phyloP scores from a whole-genome alignment of 192 early-diverging fungal species.

The Lunasporangiospora selenospora region DNA sequence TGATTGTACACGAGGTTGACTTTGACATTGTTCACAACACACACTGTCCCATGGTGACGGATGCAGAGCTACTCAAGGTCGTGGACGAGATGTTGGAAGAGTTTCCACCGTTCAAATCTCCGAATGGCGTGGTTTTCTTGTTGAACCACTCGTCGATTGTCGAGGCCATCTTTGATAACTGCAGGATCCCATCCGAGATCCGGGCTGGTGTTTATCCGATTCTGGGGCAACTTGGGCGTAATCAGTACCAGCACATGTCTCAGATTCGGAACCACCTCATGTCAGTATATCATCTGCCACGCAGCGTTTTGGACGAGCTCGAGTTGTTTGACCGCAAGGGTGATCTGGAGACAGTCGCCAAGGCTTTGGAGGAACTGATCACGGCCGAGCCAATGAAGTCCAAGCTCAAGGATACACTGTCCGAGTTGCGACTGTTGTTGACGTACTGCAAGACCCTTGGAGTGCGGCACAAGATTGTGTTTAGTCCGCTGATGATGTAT shows the following conservation, averaged over 20 bases:
- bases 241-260: constrained; percentile 52
- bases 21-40: constrained; percentile 89
- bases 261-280: constrained; percentile 69
- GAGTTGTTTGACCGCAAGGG: constrained; percentile 68
- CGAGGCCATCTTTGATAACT: constrained; percentile 76
- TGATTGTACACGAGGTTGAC: constrained; percentile 78
- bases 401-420: constrained; percentile 48
- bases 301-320: constrained; percentile 69
- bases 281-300: constrained; percentile 61
- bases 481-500: constrained; percentile 61
- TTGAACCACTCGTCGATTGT: constrained; percentile 80
- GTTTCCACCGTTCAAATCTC: constrained; percentile 66
- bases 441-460: constrained; percentile 54
- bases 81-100: constrained; percentile 76
- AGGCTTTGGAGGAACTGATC: constrained; percentile 54
- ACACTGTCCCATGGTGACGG: constrained; percentile 71
- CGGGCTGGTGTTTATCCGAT: constrained; percentile 61
- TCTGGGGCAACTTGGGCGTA: constrained; percentile 67
- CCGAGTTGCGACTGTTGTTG: constrained; percentile 45
- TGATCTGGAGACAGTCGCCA: constrained; percentile 55
- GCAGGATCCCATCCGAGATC: constrained; percentile 67
- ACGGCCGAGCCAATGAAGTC: constrained; percentile 43
- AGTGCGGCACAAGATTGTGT: constrained; percentile 56
- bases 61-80: constrained; percentile 90
- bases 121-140: constrained; percentile 63